phyloP scores from a whole-genome alignment of 768 basidiomycete species.

The Boletellus ananas region DNA sequence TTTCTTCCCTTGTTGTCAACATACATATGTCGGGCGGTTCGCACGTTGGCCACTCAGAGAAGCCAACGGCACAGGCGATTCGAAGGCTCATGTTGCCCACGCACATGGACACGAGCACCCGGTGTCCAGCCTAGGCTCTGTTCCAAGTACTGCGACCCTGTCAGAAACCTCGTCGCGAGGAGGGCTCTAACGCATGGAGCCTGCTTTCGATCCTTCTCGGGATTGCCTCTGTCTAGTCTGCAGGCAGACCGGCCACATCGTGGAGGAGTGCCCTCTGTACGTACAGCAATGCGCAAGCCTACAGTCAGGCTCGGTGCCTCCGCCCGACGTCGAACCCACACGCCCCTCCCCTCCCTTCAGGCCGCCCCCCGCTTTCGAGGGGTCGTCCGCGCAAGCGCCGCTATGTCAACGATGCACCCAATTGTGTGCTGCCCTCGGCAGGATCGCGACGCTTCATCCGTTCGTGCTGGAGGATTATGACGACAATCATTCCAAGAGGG shows the following conservation, averaged over 20 bases:
- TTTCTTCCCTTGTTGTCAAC: too few relatives aligned
- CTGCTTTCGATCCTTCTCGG: neutral
- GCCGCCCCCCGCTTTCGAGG: neutral
- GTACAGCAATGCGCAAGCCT: neutral
- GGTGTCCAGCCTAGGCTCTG: too few relatives aligned
- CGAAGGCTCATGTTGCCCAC: too few relatives aligned
- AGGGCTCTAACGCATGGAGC: neutral
- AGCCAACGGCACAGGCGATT: too few relatives aligned
- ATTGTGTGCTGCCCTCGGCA: neutral
- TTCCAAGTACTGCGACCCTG: too few relatives aligned
- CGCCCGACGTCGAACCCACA: neutral
- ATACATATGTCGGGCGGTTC: neutral
- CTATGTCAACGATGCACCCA: constrained; percentile 4
- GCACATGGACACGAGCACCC: too few relatives aligned
- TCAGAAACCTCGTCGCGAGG: neutral
- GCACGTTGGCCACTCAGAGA: neutral
- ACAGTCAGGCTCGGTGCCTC: neutral
- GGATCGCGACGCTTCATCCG: neutral
- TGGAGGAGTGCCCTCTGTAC: neutral
- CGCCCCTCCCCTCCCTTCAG: neutral
- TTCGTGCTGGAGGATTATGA: neutral
- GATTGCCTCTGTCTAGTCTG: constrained; percentile 13
- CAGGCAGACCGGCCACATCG: constrained; percentile 7
- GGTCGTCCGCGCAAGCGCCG: neutral
- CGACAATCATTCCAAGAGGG: neutral